Evolutionary conservation across 306 rosid species (phyloP), one percentile per base, ranked within the genome.

Genomic region (Cicer pinnatifidum): DNA sequence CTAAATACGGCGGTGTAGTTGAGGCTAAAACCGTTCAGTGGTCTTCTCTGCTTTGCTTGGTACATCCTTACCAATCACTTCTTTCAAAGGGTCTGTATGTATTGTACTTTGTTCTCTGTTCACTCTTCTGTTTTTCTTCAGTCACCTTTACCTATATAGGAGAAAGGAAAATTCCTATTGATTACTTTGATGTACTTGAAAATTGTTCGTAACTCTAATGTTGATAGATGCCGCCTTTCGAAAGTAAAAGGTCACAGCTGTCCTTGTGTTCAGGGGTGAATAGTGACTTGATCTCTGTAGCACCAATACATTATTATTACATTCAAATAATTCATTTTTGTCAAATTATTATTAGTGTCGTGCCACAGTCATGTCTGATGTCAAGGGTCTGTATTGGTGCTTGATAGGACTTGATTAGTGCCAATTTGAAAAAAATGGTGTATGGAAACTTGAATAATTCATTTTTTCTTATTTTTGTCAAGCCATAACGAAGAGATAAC

Each of bases 11-110:
- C 33, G 83, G 68, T 40, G 59, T 79, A 12, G 54, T 89, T 78
- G 97, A 89, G 78, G 97, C 91, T 20, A 90, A 82, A 84, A 85
- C 92, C 10, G 84, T 85, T 47, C 91, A 80, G 60, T 86, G 92
- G 74, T 93, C 98, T 28, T 89, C 97, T 6, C 56, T 93, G 53
- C 69, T 47, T 38, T 63, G 87, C 78, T 81, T 89, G 47, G 80
- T 90, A 75, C 93, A 81, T 71, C 87, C 88, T 58, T 79, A 78
- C 33, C 84, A 89, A 7, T 81, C 83, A 50, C 90, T 89, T 48
- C 16, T 84, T 78, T 84, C 97, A 6, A 77, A 86, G 54, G 98
- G 97, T 91, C 44, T 70, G 53, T 33, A 37, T 1, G 46, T 4
- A 16, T 5, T 50, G 7, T 46, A 10, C 33, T 23, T 23, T 23